Conservation (phyloP, 129 eudicot species). For the Cynara cardunculus region DNA sequence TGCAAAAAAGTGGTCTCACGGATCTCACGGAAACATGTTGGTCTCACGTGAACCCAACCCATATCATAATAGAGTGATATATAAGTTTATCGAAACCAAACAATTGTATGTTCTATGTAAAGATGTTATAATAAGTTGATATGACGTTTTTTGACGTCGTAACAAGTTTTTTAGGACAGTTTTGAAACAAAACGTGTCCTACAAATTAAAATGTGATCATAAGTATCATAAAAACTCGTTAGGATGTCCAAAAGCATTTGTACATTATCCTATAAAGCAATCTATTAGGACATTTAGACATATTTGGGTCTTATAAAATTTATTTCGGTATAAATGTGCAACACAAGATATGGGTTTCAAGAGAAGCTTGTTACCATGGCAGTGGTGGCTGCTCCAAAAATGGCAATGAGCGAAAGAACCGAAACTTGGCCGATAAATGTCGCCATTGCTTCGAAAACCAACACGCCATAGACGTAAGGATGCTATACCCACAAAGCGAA, state of each 20-base stretch:
- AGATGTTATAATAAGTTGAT: not conserved
- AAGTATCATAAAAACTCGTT: not conserved
- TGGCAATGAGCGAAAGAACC: slow-evolving; percentile 69
- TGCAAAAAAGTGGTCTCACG: no score
- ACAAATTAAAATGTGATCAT: not conserved
- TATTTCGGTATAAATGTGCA: not conserved
- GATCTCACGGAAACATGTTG: no score
- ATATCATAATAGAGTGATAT: not conserved
- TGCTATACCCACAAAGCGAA: slow-evolving; percentile 49
- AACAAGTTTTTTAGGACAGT: not conserved
- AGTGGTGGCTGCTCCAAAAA: slow-evolving; percentile 80
- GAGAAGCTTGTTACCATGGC: slow-evolving; percentile 55
- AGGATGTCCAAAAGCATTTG: not conserved
- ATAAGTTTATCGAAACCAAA: not conserved
- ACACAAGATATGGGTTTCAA: no score
- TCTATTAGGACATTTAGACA: not conserved
- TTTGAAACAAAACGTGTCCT: not conserved
- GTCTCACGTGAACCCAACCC: no score
- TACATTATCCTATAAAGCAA: not conserved
- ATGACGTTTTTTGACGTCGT: not conserved
- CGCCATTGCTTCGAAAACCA: slow-evolving; percentile 74
- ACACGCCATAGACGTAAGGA: slow-evolving; percentile 70
- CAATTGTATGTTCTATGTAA: not conserved
- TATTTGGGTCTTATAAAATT: not conserved
- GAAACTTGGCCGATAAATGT: slow-evolving; percentile 80